Base-by-base conservation (phyloP, 768 basidiomycete genomes). In the Trametes meyenii region DNA sequence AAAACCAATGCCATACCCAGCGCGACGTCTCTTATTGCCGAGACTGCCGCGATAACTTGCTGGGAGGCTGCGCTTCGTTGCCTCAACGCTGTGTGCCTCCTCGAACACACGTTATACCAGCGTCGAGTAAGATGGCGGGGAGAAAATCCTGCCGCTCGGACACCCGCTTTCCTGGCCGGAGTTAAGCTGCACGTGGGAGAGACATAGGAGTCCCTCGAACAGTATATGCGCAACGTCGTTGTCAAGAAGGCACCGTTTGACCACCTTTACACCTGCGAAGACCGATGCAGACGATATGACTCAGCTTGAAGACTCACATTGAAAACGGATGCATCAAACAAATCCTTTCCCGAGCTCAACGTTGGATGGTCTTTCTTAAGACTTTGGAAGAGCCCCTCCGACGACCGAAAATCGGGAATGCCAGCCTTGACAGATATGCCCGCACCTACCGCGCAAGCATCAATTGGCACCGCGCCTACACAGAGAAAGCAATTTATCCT, bases 261-360 rank as follows among this genome's bases (percentile, higher is more conserved):
- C 24, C 26, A 44, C 55, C 14, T 35, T 48, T 14, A 24, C 53
- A 26, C 21, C 48, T 26, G 35, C 55, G 12, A 45, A 17, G 17
- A 14, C 19, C 23, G 16, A 13, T 33, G 42, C 55, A 33, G 33
- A 19, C n/a, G 13, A 24, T 33, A 23, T 6, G 12, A 4, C 36
- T 38, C 53, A 39, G 43, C 26, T 13, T 19, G 35, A 19, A 44
- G 8, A 73, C 85, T 77, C 75, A 95, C 94, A 66, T 86, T 87
- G 74, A 96, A 92, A 1, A 94, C 90, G 17, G 90, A 92, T 16
- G 92, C 91, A 79, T 96, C 91, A 69, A 96, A 96, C 2, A 96
- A 78, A 70, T 96, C 94, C 72, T 88, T 94, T 2, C 93, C 90
- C 4, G 88, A 89, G 39, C 83, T 78, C 72, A 93, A 76, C 21